These are phyloP conservation scores for Beta corolliflora DNA, from an alignment of 179 eudicot species.

Conservation along the genomic window DNA sequence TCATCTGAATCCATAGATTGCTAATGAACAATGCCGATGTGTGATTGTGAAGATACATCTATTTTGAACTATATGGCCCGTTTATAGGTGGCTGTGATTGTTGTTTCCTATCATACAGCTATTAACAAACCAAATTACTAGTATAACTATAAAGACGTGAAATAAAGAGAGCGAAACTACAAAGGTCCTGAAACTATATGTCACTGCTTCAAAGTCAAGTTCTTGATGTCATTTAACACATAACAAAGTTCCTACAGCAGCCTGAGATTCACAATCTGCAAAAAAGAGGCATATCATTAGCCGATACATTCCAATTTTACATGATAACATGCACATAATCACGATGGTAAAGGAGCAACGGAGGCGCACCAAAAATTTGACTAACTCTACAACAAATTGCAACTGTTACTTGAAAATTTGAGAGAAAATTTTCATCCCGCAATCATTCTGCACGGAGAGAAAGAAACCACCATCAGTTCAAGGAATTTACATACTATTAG, in stretches of 20 bases:
- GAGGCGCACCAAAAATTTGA: conserved; percentile 16
- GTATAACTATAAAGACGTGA: not conserved
- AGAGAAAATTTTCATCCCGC: not conserved
- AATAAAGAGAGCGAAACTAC: not conserved
- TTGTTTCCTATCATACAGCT: conserved; percentile 20
- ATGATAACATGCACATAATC: not conserved
- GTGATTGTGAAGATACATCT: not conserved
- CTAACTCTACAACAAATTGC: conserved; percentile 23
- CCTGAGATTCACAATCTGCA: conserved; percentile 33
- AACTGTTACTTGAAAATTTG: conserved; percentile 11
- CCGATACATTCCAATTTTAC: not conserved
- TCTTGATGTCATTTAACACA: conserved; percentile 6
- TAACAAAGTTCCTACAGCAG: conserved; percentile 8
- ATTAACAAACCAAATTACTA: conserved; percentile 17
- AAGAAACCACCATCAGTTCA: not conserved
- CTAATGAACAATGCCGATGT: conserved; percentile 1
- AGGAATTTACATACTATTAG: not conserved
- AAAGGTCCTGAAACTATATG: not conserved
- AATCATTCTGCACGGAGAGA: conserved; percentile 11
- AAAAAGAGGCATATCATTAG: conserved; percentile 1
- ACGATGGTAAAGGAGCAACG: not conserved
- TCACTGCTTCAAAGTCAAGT: not conserved
- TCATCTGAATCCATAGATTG: not conserved
- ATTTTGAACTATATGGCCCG: not conserved
- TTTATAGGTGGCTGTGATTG: not conserved